A percentile compares a stretch with the other conserved stretches of the same genome.
Conservation (phyloP, 306 rosid genomes). For the Vigna hirtella region DNA sequence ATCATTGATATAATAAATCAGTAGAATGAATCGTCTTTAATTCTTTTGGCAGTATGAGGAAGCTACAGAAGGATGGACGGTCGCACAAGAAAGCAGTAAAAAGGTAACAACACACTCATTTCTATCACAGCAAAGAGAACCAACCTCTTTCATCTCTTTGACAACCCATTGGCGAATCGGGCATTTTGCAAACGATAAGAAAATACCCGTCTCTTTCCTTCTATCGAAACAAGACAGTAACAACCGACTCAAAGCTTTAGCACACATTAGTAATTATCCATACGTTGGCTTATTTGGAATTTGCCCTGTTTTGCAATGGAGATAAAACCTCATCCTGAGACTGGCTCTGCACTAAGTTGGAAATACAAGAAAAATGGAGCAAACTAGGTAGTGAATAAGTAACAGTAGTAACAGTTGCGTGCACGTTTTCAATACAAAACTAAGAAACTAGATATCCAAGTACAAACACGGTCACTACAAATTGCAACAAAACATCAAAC, state of each 20-base stretch:
- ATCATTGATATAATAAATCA: conserved; percentile 34
- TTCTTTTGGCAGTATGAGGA: conserved; percentile 56
- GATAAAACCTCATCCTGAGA: conserved; percentile 29
- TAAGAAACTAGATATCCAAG: conserved; percentile 42
- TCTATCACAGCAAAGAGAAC: conserved; percentile 34
- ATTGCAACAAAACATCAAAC: conserved; percentile 47
- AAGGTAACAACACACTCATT: conserved; percentile 47
- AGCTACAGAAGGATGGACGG: conserved; percentile 43
- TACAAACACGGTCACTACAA: conserved; percentile 38
- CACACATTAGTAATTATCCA: conserved; percentile 37
- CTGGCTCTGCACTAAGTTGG: conserved; percentile 39
- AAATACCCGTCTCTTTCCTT: conserved; percentile 41
- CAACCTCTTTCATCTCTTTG: conserved; percentile 35
- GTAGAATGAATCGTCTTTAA: conserved; percentile 32
- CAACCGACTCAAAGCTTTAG: conserved; percentile 40
- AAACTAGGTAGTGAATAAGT: conserved; percentile 22
- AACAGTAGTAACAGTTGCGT: not conserved
- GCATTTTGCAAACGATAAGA: conserved; percentile 43
- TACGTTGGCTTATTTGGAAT: conserved; percentile 33
- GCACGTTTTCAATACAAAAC: conserved; percentile 35
- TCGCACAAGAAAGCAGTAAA: conserved; percentile 48
- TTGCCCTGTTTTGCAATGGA: conserved; percentile 48
- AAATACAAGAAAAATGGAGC: conserved; percentile 32
- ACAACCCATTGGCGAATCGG: conserved; percentile 39
- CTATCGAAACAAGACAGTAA: conserved; percentile 39